A percentile compares a stretch with the other conserved stretches of the same genome.
phyloP scores from a whole-genome alignment of 371 early-diverging fungal species.

The Apophysomyces sp. region DNA sequence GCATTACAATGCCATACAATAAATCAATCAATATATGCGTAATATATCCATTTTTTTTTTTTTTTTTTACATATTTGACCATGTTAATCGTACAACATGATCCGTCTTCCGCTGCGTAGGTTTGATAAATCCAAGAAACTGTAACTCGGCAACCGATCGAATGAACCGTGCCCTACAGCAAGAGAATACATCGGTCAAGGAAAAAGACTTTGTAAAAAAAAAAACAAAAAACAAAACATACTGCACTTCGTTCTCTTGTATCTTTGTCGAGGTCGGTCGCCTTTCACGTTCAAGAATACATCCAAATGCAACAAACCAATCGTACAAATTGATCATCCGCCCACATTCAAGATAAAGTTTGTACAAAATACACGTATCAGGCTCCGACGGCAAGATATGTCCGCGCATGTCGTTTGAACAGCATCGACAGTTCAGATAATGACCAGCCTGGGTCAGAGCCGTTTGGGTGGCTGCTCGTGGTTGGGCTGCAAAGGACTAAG shows the following conservation, averaged over 20 bases:
- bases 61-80: conserved; percentile 74
- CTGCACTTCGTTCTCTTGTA: conserved; percentile 49
- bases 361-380: conserved; percentile 85
- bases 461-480: conserved; percentile 83
- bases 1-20: too few relatives aligned
- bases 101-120: conserved; percentile 89
- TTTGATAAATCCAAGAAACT: conserved; percentile 88
- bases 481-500: conserved; percentile 79
- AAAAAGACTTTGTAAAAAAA: conserved; percentile 5
- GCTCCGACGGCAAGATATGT: conserved; percentile 56
- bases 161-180: conserved; percentile 78
- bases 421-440: conserved; percentile 79
- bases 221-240: conserved; percentile 19
- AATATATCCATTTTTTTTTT: too few relatives aligned
- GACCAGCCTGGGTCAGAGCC: conserved; percentile 71
- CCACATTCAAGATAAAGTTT: conserved; percentile 90
- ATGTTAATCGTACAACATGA: conserved; percentile 86
- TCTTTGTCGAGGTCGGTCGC: conserved; percentile 19
- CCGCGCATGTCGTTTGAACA: conserved; percentile 43
- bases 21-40: too few relatives aligned
- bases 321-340: conserved; percentile 89
- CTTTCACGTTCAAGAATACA: conserved; percentile 58
- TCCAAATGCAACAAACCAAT: conserved; percentile 87
- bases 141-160: conserved; percentile 79
- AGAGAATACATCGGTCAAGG: background rate